These are phyloP conservation scores for Suillus ampliporus DNA, from an alignment of 768 basidiomycete species.

Conservation along the genomic window DNA sequence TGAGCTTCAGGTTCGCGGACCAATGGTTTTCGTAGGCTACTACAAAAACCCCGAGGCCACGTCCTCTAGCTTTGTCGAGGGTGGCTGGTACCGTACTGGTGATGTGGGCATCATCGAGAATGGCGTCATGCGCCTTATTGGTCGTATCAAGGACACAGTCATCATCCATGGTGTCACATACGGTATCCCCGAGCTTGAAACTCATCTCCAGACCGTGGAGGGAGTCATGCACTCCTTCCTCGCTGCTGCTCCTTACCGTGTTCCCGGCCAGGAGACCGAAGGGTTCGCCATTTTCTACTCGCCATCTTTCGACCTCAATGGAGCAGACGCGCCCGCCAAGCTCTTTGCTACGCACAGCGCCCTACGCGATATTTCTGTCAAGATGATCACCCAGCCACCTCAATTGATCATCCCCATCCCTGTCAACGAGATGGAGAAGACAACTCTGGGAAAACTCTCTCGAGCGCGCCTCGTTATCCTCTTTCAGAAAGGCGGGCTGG, in stretches of 20 bases:
- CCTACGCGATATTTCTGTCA: constrained; percentile 36
- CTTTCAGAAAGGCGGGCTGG: constrained; percentile 42
- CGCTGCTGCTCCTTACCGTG: constrained; percentile 42
- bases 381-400: constrained; percentile 41
- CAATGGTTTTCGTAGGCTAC: constrained; percentile 49
- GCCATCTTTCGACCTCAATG: constrained; percentile 28
- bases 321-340: constrained; percentile 28
- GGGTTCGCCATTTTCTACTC: constrained; percentile 47
- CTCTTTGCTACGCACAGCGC: constrained; percentile 34
- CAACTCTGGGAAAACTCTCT: constrained; percentile 52
- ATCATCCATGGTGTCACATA: constrained; percentile 48
- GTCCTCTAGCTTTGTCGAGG: constrained; percentile 47
- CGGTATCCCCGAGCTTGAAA: constrained; percentile 41
- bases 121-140: constrained; percentile 41
- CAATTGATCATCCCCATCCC: constrained; percentile 46
- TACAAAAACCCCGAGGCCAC: constrained; percentile 56
- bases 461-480: constrained; percentile 42
- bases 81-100: constrained; percentile 65
- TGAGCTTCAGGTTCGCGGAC: constrained; percentile 47
- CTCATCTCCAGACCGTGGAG: constrained; percentile 42
- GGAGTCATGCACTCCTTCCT: constrained; percentile 40
- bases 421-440: constrained; percentile 44
- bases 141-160: constrained; percentile 45
- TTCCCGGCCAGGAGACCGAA: constrained; percentile 44
- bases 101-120: constrained; percentile 50